phyloP scores from a whole-genome alignment of 805 yeast genomes.

The Saccharomyces jurei region DNA sequence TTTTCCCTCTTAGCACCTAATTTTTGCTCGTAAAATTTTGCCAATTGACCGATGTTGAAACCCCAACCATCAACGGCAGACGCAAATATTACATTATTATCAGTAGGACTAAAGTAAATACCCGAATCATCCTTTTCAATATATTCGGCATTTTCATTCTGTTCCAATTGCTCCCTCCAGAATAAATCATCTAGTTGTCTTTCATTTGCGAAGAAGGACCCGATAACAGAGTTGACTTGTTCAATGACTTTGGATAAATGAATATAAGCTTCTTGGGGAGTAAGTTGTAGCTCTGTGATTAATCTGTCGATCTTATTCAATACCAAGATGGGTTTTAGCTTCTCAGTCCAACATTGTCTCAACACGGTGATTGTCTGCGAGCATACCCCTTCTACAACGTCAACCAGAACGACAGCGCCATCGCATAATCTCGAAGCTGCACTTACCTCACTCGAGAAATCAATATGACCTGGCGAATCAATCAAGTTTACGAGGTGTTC shows the following conservation, averaged over 20 bases:
- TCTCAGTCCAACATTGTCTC: slow-evolving; percentile 93
- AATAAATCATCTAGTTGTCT: slow-evolving; percentile 79
- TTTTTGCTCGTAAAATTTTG: slow-evolving; percentile 75
- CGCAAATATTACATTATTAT: slow-evolving; percentile 84
- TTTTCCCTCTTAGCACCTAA: slow-evolving; percentile 76
- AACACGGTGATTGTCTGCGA: slow-evolving; percentile 93
- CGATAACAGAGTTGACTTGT: slow-evolving; percentile 91
- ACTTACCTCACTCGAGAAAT: slow-evolving; percentile 91
- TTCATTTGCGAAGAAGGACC: slow-evolving; percentile 87
- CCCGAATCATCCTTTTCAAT: slow-evolving; percentile 74
- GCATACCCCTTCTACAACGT: slow-evolving; percentile 96
- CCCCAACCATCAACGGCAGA: slow-evolving; percentile 98
- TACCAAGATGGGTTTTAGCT: slow-evolving; percentile 78
- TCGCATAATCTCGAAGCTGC: slow-evolving; percentile 94
- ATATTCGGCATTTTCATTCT: slow-evolving; percentile 41
- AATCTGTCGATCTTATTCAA: slow-evolving; percentile 87
- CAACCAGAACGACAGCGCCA: slow-evolving; percentile 91
- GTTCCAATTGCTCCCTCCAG: slow-evolving; percentile 61
- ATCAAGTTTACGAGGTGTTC: slow-evolving; percentile 86
- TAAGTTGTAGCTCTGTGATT: slow-evolving; percentile 68
- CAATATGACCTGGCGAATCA: slow-evolving; percentile 99
- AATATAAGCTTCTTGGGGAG: slow-evolving; percentile 76
- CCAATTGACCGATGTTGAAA: slow-evolving; percentile 79
- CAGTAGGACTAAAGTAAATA: slow-evolving; percentile 78
- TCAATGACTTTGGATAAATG: slow-evolving; percentile 77